Percentiles rank a stretch among this genome's conserved stretches.
These are phyloP conservation scores for Penicillium simplicissimum DNA, from an alignment of 495 filamentous ascomycete species.

Conservation along the genomic window DNA sequence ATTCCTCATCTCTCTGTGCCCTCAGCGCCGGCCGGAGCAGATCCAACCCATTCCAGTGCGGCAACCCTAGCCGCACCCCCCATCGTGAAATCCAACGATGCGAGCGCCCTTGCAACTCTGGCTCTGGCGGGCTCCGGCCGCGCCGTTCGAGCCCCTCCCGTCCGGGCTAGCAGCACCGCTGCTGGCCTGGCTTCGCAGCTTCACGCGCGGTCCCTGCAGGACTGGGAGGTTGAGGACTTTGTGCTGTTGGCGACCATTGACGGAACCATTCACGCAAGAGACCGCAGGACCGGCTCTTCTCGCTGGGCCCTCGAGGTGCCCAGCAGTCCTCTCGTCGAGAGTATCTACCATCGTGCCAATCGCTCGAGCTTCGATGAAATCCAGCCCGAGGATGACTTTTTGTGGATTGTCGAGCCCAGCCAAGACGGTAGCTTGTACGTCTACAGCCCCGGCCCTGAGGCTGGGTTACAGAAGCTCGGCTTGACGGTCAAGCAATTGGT, in stretches of 20 bases:
- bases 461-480: conserved; percentile 63
- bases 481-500: conserved; percentile 81
- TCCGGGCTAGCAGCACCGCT: conserved; percentile 59
- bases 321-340: conserved; percentile 86
- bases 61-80: conserved; percentile 25
- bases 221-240: conserved; percentile 99
- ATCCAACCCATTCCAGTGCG: conserved; percentile 18
- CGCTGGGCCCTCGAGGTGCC: conserved; percentile 80
- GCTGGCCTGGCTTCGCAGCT: conserved; percentile 78
- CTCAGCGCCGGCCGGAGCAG: conserved; percentile 27
- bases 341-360: conserved; percentile 76
- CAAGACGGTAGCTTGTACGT: conserved; percentile 87
- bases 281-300: conserved; percentile 78
- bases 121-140: conserved; percentile 76
- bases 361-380: conserved; percentile 57
- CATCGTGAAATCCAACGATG: conserved; percentile 65
- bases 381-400: conserved; percentile 71
- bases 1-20: conserved; percentile 37
- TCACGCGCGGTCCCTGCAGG: conserved; percentile 91
- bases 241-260: conserved; percentile 99
- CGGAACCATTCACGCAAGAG: conserved; percentile 89
- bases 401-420: conserved; percentile 97
- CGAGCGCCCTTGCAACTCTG: conserved; percentile 90
- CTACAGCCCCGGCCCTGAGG: conserved; percentile 64
- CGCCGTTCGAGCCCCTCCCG: conserved; percentile 84